phyloP scores from a whole-genome alignment of 176 grass and related monocot species.

The barley (Hordeum vulgare) region MorexV3_pseudomolecules_assembly NC_058522.1:510459505-510460004 shows the following conservation, averaged over 20 bases:
- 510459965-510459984: slow-evolving; percentile 91
- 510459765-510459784: slow-evolving; percentile 21
- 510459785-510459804: slow-evolving; percentile 27
- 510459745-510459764: slow-evolving; percentile 23
- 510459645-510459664: slow-evolving; percentile 23
- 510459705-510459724: slow-evolving; percentile 32
- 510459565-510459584: slow-evolving; percentile 62
- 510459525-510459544: slow-evolving; percentile 29
- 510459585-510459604: slow-evolving; percentile 41
- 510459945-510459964: slow-evolving; percentile 60
- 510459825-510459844: slow-evolving; percentile 72
- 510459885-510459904: slow-evolving; percentile 51
- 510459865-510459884: slow-evolving; percentile 71
- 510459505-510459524: slow-evolving; percentile 22
- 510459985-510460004: slow-evolving; percentile 95
- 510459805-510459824: slow-evolving; percentile 28
- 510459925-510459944: slow-evolving; percentile 55
- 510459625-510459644: slow-evolving; percentile 19
- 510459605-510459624: slow-evolving; percentile 41
- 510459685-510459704: slow-evolving; percentile 40
- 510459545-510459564: slow-evolving; percentile 54
- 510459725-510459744: slow-evolving; percentile 28
- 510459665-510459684: slow-evolving; percentile 23
- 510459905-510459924: slow-evolving; percentile 74
- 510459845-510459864: slow-evolving; percentile 66